Evolutionary conservation across 352 stramenopile species (phyloP).

Genomic region (Globisporangium takayamanum): DNA sequence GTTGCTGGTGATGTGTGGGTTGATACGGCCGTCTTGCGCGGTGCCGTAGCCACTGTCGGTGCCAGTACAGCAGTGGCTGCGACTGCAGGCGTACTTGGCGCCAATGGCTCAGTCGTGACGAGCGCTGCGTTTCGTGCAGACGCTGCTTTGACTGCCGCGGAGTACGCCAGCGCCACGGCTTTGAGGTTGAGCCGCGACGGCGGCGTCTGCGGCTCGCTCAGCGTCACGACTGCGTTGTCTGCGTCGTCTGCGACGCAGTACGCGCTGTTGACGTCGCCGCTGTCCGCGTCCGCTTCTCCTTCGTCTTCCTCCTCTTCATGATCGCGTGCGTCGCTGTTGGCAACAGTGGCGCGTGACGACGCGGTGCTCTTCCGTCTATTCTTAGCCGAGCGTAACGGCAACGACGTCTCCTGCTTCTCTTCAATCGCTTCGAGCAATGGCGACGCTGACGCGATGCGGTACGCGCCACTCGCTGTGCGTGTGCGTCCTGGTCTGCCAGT

Average conservation of each 20-base stretch:
- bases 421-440: constrained; percentile 9
- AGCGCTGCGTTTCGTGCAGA: background rate
- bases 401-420: constrained; percentile 6
- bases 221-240: too few species aligned
- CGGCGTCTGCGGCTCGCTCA: background rate
- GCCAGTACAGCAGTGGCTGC: too few species aligned
- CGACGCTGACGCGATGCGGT: background rate
- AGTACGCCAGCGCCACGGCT: constrained; percentile 6
- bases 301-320: constrained; percentile 6
- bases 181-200: constrained; percentile 8
- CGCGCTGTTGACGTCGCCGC: background rate
- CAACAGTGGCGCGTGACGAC: constrained; percentile 25
- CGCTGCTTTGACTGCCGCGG: background rate
- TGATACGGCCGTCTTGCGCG: background rate
- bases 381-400: constrained; percentile 1
- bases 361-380: constrained; percentile 27
- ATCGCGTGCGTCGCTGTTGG: constrained; percentile 20
- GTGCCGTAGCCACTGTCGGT: constrained; percentile 5
- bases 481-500: background rate
- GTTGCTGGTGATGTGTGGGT: background rate
- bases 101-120: background rate
- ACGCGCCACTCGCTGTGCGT: background rate
- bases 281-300: constrained; percentile 16
- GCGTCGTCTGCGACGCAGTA: background rate
- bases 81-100: background rate